Evolutionary conservation across 1,139 yeast genomes (phyloP).

Genomic region (Hyphopichia wangnamkhiaoensis): DNA sequence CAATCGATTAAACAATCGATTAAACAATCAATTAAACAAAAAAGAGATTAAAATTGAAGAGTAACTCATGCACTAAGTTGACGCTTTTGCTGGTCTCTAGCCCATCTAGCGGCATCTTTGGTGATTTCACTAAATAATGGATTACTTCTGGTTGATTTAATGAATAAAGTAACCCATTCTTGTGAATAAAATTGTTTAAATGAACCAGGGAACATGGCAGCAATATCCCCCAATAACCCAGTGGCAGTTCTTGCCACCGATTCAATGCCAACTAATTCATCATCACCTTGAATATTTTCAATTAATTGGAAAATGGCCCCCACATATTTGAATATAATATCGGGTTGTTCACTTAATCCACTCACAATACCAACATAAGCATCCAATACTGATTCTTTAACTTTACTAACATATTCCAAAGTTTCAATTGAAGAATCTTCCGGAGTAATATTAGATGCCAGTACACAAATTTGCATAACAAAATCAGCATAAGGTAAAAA

Average conservation of each 20-base stretch:
- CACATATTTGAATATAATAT: constrained; percentile 62
- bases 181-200: constrained; percentile 65
- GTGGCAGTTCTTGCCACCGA: constrained; percentile 75
- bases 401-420: constrained; percentile 68
- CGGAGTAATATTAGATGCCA: constrained; percentile 55
- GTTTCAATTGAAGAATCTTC: constrained; percentile 70
- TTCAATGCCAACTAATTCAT: constrained; percentile 60
- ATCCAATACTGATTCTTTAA: constrained; percentile 86
- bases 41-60: neutral
- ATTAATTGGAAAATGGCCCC: constrained; percentile 72
- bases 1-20: too few species aligned
- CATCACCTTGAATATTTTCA: constrained; percentile 58
- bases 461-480: constrained; percentile 70
- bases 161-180: constrained; percentile 77
- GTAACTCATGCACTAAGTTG: constrained; percentile 28
- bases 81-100: constrained; percentile 80
- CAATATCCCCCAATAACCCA: constrained; percentile 90
- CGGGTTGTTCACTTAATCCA: constrained; percentile 74
- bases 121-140: constrained; percentile 64
- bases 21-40: neutral
- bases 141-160: constrained; percentile 71
- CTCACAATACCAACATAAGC: constrained; percentile 95
- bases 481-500: constrained; percentile 76
- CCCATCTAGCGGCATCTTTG: constrained; percentile 93
- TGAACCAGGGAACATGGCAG: constrained; percentile 81